Percentiles rank a stretch among this genome's conserved stretches.
Conservation (phyloP, 2,329 filamentous ascomycete genomes). For the Setomelanomma holmii region DNA sequence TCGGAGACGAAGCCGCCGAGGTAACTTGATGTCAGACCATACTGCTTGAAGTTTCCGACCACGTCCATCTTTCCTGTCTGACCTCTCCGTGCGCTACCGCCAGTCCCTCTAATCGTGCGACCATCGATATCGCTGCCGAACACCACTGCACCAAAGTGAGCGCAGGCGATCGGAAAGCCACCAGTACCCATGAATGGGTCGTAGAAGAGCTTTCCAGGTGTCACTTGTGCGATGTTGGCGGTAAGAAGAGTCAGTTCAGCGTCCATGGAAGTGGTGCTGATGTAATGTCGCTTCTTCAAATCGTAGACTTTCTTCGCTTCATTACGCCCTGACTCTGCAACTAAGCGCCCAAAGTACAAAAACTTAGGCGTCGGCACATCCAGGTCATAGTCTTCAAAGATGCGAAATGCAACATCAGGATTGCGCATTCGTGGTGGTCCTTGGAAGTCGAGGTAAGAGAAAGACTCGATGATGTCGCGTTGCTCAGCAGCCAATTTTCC, state of each 20-base stretch:
- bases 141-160: slow-evolving; percentile 84
- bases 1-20: slow-evolving; percentile 86
- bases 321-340: slow-evolving; percentile 70
- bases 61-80: slow-evolving; percentile 56
- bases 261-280: slow-evolving; percentile 97
- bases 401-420: slow-evolving; percentile 72
- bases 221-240: slow-evolving; percentile 86
- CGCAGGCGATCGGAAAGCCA: slow-evolving; percentile 87
- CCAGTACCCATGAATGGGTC: slow-evolving; percentile 97
- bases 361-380: slow-evolving; percentile 59
- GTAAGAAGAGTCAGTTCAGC: slow-evolving; percentile 90
- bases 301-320: slow-evolving; percentile 77
- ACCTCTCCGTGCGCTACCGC: slow-evolving; percentile 51
- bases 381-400: slow-evolving; percentile 82
- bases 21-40: slow-evolving; percentile 70
- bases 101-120: slow-evolving; percentile 78
- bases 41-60: slow-evolving; percentile 82
- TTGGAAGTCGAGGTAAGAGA: slow-evolving; percentile 77
- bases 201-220: slow-evolving; percentile 84
- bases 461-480: slow-evolving; percentile 79
- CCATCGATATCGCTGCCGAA: slow-evolving; percentile 95
- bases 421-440: slow-evolving; percentile 79
- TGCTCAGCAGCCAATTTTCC: slow-evolving; percentile 70
- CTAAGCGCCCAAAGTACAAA: slow-evolving; percentile 74
- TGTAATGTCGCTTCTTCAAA: slow-evolving; percentile 91